These are phyloP conservation scores for Parachlorella kessleri DNA, from an alignment of 139 green algal species.

Conservation along the genomic window DNA sequence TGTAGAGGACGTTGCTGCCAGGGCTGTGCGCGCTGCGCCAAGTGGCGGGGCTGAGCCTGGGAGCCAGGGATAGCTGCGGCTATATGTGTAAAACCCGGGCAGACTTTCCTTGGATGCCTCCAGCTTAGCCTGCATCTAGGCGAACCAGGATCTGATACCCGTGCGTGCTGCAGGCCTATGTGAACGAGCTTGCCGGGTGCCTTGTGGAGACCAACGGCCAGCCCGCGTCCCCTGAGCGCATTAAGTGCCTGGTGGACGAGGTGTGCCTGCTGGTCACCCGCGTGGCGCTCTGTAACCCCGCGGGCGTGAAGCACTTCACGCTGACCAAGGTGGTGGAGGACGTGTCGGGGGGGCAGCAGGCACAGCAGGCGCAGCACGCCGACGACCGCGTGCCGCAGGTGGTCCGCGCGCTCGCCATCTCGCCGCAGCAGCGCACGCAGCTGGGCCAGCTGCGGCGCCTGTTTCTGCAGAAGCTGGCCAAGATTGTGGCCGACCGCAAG, in stretches of 20 bases:
- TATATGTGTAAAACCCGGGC: too few species aligned
- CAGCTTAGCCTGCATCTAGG: too few species aligned
- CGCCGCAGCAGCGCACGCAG: conserved; percentile 31
- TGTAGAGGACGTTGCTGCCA: too few species aligned
- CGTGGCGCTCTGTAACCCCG: conserved; percentile 19
- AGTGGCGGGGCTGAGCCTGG: too few species aligned
- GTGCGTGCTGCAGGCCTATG: conserved; percentile 46
- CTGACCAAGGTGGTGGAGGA: background rate
- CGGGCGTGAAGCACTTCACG: conserved; percentile 27
- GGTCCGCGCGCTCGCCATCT: conserved; percentile 29
- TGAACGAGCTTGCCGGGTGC: conserved; percentile 40
- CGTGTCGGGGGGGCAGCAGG: too few species aligned
- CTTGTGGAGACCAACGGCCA: conserved; percentile 26
- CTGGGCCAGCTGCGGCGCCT: conserved; percentile 41
- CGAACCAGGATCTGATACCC: too few species aligned
- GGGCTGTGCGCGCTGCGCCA: too few species aligned
- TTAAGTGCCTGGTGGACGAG: conserved; percentile 22
- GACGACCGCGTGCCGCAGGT: conserved; percentile 23
- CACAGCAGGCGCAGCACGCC: conserved; percentile 25
- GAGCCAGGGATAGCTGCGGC: too few species aligned
- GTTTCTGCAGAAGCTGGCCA: conserved; percentile 36
- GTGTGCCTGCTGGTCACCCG: conserved; percentile 19
- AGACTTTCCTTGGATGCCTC: too few species aligned
- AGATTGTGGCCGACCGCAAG: conserved; percentile 26
- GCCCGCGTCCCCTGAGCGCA: background rate